Evolutionary conservation across 306 rosid genomes (phyloP), one percentile per base, ranked within the genome.

Genomic region (Vicia villosa): DNA sequence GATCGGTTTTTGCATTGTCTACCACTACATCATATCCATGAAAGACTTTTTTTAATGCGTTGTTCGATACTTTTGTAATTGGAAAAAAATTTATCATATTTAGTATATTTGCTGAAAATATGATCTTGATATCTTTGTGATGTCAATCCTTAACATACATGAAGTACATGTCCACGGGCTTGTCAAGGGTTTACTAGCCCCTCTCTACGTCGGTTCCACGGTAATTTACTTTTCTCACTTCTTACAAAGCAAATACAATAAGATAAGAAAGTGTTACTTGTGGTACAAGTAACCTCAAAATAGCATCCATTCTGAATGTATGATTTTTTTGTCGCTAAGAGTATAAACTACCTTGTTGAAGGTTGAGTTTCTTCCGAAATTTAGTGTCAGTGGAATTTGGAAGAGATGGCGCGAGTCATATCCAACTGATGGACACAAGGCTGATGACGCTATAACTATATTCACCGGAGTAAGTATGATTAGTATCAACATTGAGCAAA

Each of bases 321-420:
- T 26, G 21, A 10, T 2, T 52, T 77, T 16, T 19, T 55, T 64
- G 19, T 71, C 55, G 26, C 82, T 72, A 70, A 74, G 45, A 68
- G 20, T 80, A 41, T 71, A 26, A 26, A 42, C 72, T 76, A 30
- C 81, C 61, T 72, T 70, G 26, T 66, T 84, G 81, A 84, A 94
- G 98, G 99, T 94, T 80, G 96, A 94, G 75, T 94, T 94, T 79
- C 50, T 94, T 85, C 96, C 97, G 55, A 94, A 91, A 83, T 94
- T 94, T 79, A 94, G 96, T 50, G 99, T 94, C 58, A 86, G 96
- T 59, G 96, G 95, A 72, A 73, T 94, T 68, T 94, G 99, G 99
- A 91, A 91, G 68, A 86, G 95, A 73, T 94, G 96, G 97, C 92
- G 95, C 22, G 95, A 94, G 36, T 83, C 99, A 41, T 89, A 89